Percentiles rank a stretch among this genome's conserved stretches.
Evolutionary conservation across 2,329 filamentous ascomycete genomes (phyloP).

Genomic region (Hirsutella rhossiliensis): DNA sequence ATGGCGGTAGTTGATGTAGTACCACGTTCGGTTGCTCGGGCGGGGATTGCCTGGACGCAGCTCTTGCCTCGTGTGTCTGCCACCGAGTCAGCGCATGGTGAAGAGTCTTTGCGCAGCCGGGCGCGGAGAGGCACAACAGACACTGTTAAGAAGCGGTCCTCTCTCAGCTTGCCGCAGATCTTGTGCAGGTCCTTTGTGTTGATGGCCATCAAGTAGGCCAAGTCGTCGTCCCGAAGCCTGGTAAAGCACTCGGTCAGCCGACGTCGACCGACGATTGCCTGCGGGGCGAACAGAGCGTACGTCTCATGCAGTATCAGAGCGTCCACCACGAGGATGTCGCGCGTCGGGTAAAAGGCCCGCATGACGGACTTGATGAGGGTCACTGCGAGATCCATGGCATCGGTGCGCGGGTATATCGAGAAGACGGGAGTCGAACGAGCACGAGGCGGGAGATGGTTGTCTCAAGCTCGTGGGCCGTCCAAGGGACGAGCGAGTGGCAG

Average conservation of each 20-base stretch:
- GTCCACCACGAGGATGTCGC: conserved; percentile 76
- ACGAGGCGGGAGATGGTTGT: not conserved
- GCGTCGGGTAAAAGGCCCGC: conserved; percentile 76
- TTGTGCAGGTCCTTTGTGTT: conserved; percentile 89
- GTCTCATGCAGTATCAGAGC: conserved; percentile 72
- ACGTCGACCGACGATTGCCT: not conserved
- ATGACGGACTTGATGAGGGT: conserved; percentile 76
- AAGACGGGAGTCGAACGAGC: not conserved
- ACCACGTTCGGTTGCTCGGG: conserved; percentile 81
- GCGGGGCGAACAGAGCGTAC: conserved; percentile 34
- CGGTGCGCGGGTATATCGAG: not conserved
- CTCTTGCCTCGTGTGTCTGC: conserved; percentile 52
- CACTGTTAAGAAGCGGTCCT: conserved; percentile 77
- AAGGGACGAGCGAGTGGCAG: too few species aligned
- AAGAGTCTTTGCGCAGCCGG: not conserved
- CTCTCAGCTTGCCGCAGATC: conserved; percentile 70
- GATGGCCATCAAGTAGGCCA: conserved; percentile 77
- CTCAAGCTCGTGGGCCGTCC: too few species aligned
- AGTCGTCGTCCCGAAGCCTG: conserved; percentile 76
- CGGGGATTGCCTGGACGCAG: conserved; percentile 70
- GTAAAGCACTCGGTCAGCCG: conserved; percentile 42
- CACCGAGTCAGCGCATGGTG: conserved; percentile 29
- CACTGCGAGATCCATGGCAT: conserved; percentile 44
- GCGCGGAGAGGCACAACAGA: conserved; percentile 32
- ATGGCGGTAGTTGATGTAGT: conserved; percentile 90